Conservation (phyloP, 1,139 yeast species). For the Debaryomycetaceae sp. region DNA sequence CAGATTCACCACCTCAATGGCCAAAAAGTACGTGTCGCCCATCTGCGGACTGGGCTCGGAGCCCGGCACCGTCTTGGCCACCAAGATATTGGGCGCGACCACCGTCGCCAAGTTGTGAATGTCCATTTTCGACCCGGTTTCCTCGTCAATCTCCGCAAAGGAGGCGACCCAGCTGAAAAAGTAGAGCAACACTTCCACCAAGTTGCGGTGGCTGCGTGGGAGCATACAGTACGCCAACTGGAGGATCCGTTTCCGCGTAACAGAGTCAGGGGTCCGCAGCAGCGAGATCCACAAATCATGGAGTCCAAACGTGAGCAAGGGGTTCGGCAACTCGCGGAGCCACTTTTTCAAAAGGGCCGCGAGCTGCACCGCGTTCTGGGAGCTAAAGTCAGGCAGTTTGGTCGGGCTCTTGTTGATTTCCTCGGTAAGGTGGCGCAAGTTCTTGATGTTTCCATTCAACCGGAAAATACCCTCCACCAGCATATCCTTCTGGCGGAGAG, state of each 20-base stretch:
- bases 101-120: slow-evolving; percentile 92
- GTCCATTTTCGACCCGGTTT: slow-evolving; percentile 93
- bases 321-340: slow-evolving; percentile 86
- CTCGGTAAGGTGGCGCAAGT: slow-evolving; percentile 64
- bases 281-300: slow-evolving; percentile 77
- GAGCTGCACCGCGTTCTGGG: slow-evolving; percentile 81
- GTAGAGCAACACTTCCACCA: slow-evolving; percentile 74
- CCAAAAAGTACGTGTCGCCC: slow-evolving; percentile 76
- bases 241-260: slow-evolving; percentile 43
- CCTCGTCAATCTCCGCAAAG: slow-evolving; percentile 80
- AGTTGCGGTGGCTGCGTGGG: slow-evolving; percentile 75
- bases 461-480: slow-evolving; percentile 95
- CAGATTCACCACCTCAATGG: slow-evolving; percentile 82
- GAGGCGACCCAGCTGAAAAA: slow-evolving; percentile 96
- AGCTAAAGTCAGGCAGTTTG: slow-evolving; percentile 58
- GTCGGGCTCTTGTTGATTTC: slow-evolving; percentile 68
- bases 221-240: slow-evolving; percentile 70
- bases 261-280: slow-evolving; percentile 43
- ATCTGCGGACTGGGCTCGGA: slow-evolving; percentile 15
- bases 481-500: slow-evolving; percentile 87
- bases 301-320: slow-evolving; percentile 66
- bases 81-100: slow-evolving; percentile 82
- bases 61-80: slow-evolving; percentile 29
- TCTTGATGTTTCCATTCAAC: slow-evolving; percentile 88
- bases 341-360: slow-evolving; percentile 92